phyloP scores from a whole-genome alignment of 176 grass and related monocot species.

The Ensete glaucum region DNA sequence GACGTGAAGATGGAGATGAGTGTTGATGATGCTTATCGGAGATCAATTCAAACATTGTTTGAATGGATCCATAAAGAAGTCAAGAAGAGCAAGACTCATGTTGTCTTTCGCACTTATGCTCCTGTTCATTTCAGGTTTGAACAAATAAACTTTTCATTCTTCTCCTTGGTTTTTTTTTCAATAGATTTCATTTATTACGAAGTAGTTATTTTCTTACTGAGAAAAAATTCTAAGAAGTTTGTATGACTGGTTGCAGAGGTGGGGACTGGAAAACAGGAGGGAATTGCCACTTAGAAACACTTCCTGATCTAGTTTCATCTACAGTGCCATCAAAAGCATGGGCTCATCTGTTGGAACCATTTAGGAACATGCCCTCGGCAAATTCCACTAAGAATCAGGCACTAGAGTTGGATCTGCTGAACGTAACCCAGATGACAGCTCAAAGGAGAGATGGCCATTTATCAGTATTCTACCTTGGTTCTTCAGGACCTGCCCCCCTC shows the following conservation, averaged over 20 bases:
- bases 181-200: too few relatives aligned
- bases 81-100: constrained; percentile 25
- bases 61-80: constrained; percentile 40
- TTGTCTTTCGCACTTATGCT: constrained; percentile 45
- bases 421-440: constrained; percentile 7
- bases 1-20: constrained; percentile 42
- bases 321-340: constrained; percentile 21
- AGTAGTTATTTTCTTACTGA: too few relatives aligned
- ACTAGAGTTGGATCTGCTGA: constrained; percentile 4
- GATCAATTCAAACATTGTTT: constrained; percentile 26
- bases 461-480: constrained; percentile 24
- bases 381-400: neutral
- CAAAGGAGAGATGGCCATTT: constrained; percentile 7
- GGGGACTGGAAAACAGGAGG: constrained; percentile 24
- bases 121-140: constrained; percentile 37
- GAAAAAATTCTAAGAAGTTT: too few relatives aligned
- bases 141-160: neutral
- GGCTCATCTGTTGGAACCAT: constrained; percentile 28
- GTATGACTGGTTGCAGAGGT: constrained; percentile 7
- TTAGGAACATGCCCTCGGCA: neutral
- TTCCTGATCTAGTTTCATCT: constrained; percentile 34
- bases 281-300: constrained; percentile 28
- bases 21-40: constrained; percentile 34
- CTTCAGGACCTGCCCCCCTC: constrained; percentile 7
- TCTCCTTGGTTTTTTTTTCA: neutral